Conservation (phyloP, 192 early-diverging fungal species). For the Gigaspora rosea region DNA sequence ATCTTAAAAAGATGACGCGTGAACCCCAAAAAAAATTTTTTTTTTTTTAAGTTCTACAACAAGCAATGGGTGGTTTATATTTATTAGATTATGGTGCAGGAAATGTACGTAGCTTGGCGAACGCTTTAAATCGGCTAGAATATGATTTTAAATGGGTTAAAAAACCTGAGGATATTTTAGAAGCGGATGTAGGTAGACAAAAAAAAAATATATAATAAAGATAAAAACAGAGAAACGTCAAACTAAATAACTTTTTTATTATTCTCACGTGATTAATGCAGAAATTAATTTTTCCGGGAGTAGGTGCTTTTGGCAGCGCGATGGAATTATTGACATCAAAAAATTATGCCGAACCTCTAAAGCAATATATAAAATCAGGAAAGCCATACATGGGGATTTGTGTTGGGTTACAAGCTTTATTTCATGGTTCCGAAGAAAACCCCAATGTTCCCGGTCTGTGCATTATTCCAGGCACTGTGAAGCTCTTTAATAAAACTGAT, state of each 20-base stretch:
- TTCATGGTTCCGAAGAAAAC: constrained; percentile 87
- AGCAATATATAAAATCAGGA: constrained; percentile 80
- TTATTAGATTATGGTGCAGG: constrained; percentile 99
- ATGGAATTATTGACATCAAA: constrained; percentile 75
- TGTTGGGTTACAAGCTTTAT: constrained; percentile 96
- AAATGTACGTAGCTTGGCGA: constrained; percentile 95
- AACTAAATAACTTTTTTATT: not conserved
- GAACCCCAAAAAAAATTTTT: not conserved
- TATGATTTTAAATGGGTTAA: constrained; percentile 79
- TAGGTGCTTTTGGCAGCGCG: constrained; percentile 94
- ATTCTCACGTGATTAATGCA: constrained; percentile 35
- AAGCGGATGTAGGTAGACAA: constrained; percentile 74
- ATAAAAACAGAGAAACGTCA: not conserved
- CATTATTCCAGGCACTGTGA: constrained; percentile 73
- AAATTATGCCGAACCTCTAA: constrained; percentile 80
- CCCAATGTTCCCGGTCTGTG: constrained; percentile 80
- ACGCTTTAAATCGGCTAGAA: constrained; percentile 91
- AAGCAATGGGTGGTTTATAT: constrained; percentile 59
- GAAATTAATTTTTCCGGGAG: constrained; percentile 99
- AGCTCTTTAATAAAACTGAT: constrained; percentile 61
- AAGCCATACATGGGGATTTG: constrained; percentile 98
- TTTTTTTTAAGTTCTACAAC: not conserved
- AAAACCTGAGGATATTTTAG: constrained; percentile 76
- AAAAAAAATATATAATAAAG: not conserved
- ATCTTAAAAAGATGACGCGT: too few species aligned